These are phyloP conservation scores for Eudorina sp. DNA, from an alignment of 139 green algal species.

Conservation along the genomic window DNA sequence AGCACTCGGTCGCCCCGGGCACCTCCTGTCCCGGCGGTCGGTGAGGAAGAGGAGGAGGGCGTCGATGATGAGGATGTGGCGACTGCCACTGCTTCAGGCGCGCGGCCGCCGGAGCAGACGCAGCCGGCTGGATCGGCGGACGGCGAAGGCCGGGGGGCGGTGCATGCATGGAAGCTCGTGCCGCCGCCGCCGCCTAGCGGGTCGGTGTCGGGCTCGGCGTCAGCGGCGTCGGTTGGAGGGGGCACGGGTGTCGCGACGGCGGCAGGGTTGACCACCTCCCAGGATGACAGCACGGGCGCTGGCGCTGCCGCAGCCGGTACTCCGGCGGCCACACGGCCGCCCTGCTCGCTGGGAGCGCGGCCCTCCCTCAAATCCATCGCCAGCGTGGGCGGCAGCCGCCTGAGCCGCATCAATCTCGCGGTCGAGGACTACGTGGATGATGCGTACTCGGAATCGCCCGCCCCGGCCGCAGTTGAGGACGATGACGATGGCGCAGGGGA, in stretches of 20 bases:
- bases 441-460: not conserved
- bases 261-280: not conserved
- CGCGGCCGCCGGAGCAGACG: not conserved
- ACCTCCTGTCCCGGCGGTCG: not conserved
- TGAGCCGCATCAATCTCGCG: slow-evolving; percentile 28
- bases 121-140: not conserved
- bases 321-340: not conserved
- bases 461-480: not conserved
- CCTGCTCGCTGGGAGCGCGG: not conserved
- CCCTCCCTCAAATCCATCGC: not conserved
- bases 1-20: not conserved
- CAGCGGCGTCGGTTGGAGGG: not conserved
- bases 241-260: not conserved
- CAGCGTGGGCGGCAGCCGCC: slow-evolving; percentile 28
- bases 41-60: not conserved
- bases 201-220: not conserved
- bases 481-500: not conserved
- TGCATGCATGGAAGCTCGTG: slow-evolving; percentile 43
- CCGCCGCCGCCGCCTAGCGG: not conserved
- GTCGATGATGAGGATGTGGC: not conserved
- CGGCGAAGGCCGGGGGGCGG: not conserved
- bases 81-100: too few relatives aligned
- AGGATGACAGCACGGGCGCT: not conserved
- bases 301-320: not conserved
- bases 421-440: slow-evolving; percentile 39